Base-by-base conservation (phyloP, 768 basidiomycete genomes). In the Pleurotus eryngii region DNA sequence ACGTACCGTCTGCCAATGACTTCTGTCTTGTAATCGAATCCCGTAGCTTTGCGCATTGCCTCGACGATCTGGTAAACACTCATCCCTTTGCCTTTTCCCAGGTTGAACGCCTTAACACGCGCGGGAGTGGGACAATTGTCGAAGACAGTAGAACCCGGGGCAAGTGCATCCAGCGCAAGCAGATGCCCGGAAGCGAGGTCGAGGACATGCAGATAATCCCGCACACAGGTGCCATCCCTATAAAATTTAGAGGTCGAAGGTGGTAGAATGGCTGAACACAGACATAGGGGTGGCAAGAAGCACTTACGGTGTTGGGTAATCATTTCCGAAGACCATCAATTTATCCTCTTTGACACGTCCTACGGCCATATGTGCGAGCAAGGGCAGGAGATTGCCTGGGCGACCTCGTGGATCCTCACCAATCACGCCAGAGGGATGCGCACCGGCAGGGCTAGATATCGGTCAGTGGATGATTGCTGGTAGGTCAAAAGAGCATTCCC, bases 361-460 rank as follows among this genome's bases (percentile, higher is more conserved):
- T 56, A 94, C 76, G 4, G 97, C 95, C 83, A 98, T 97, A 46
- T 96, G 94, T 5, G 94, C 91, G 39, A 98, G 83, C 7, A 98
- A 76, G 5, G 97, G 97, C 27, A 99, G 76, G 42, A 99, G 80
- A 72, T 99, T 99, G 55, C 91, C 94, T 5, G 97, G 97, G 55
- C 92, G 86, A 38, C 97, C 97, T 47, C 83, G 79, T n/a, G 97
- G 97, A 65, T 98, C 95, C 72, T 99, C 97, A 18, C 97, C 97
- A 55, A 99, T 95, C 59, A 78, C 72, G 42, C 97, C 97, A 18
- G 95, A 97, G 1, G 95, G 92, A 71, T 98, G 96, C 1, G 96
- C 95, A n/a, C 97, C 97, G 38, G 93, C 97, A 61, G 97, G 97
- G 72, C 93, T 96, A 58, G 5, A 48, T 6, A 18, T 9, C 20